Evolutionary conservation across 2,329 filamentous ascomycete genomes (phyloP), one percentile per base, ranked within the genome.

Genomic region (Venturia nashicola): DNA sequence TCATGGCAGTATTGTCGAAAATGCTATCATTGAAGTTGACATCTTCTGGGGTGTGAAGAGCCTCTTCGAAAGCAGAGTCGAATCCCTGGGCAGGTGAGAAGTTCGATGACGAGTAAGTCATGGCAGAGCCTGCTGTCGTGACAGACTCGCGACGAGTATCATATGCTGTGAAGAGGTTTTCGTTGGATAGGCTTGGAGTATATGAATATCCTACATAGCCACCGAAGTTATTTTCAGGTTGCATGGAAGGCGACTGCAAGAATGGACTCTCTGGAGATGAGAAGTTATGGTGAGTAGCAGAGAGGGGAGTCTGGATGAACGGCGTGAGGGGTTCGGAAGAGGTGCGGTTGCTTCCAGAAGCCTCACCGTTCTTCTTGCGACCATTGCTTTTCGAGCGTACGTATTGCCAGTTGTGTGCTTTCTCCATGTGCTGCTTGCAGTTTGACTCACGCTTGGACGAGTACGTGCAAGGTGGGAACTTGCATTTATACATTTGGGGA

Each of bases 371-470:
- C 78, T 80, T 65, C 34, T 78, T 78, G 77, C 88, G 90, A 73
- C 89, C 89, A 72, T 95, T 96, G 75, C 88, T 92, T 83, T 97
- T 97, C 65, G 91, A 93, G 68, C 93, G 89, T 64, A 92, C 83
- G 69, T 97, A 97, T n/a, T 82, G 81, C 88, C 90, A 96, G 65
- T 87, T 87, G 71, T 97, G 92, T 0, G 90, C 88, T 76, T 97
- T 97, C 79, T 97, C 93, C 92, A 97, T 97, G 77, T 97, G 92
- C 76, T 97, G 93, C 75, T 97, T 97, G 83, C 91, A 95, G 76
- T 97, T 97, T 67, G 89, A 94, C 78, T 96, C 89, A 65, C 92
- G 88, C 81, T 97, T 97, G 12, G 92, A 96, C 72, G 91, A 89
- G 79, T 97, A 97, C 0, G 89, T 86, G 81, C 94, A 97, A 32